Base-by-base conservation (phyloP, 192 early-diverging fungal species). In the Rhizophlyctis rosea region DNA sequence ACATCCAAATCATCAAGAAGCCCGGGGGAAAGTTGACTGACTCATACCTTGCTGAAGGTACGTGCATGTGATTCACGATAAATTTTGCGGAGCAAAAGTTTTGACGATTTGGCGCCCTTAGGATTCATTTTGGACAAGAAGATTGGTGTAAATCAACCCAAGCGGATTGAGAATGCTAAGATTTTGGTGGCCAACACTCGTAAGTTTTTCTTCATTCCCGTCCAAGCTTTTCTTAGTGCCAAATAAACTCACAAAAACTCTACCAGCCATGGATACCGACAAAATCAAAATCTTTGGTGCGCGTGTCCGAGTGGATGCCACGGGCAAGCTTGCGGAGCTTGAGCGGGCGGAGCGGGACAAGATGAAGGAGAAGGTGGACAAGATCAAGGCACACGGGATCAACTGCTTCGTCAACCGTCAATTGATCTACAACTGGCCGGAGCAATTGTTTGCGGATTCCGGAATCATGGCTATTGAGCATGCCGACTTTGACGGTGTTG, bases 1-100 rank as follows among this genome's bases (percentile, higher is more conserved):
- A 95, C 79, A 99, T 99, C 75, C 96, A 99, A 82, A 94, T 99
- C 71, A 99, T 99, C 78, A 99, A 99, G 81, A 98, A 96, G 84
- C 79, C 86, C 52, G 96, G 96, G 62, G 95, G 96, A 54, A 90
- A 89, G 75, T 82, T 99, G 36, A 85, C 83, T 9, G 96, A 97
- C 68, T 97, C 96, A 30, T 96, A 95, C 72, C 77, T 99, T 59
- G 93, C 94, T 67, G 94, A 96, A 72, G 91, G 90, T 74, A 44
- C 21, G 24, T 27, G n/a, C n/a, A n/a, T 44, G 52, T 5, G 24
- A 51, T 31, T 24, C 32, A 36, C 25, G 9, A 44, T 44, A 18
- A 18, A 44, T 18, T 44, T 18, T 44, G 39, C 18, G 39, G 9
- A 44, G 7, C 39, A 44, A 18, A 18, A 7, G 39, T n/a, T n/a